Evolutionary conservation across 805 yeast genomes (phyloP).

Genomic region (Alloascoidea africana): DNA sequence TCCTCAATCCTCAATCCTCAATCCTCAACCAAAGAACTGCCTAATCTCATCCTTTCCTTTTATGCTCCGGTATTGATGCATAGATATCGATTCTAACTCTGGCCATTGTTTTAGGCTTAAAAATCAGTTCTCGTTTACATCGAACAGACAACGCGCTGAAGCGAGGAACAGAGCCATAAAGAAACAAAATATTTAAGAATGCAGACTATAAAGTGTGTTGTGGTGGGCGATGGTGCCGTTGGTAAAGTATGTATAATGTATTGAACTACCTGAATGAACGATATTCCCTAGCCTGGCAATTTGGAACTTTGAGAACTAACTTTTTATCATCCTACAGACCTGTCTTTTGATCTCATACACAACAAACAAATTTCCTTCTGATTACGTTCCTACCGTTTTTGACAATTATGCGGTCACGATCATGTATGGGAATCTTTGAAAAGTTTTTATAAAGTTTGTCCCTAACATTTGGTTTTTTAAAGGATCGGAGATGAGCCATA

Average conservation of each 20-base stretch:
- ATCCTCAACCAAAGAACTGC: too few relatives aligned
- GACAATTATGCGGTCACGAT: constrained; percentile 92
- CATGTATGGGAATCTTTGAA: constrained; percentile 23
- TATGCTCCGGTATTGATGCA: too few relatives aligned
- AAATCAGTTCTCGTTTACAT: too few relatives aligned
- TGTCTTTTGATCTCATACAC: constrained; percentile 93
- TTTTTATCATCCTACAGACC: constrained; percentile 28
- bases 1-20: too few relatives aligned
- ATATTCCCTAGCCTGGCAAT: too few relatives aligned
- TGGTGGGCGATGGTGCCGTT: constrained; percentile 99
- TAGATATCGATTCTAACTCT: too few relatives aligned
- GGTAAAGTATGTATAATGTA: constrained; percentile 43
- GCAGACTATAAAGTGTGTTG: constrained; percentile 68
- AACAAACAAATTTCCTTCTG: constrained; percentile 93
- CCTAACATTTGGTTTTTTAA: neutral
- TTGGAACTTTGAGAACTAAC: too few relatives aligned
- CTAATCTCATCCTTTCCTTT: too few relatives aligned
- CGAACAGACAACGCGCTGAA: too few relatives aligned
- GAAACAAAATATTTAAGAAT: too few relatives aligned
- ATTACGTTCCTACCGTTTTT: constrained; percentile 96
- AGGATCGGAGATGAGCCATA: constrained; percentile 94
- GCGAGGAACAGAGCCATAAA: too few relatives aligned
- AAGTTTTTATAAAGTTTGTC: neutral
- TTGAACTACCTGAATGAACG: neutral
- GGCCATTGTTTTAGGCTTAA: too few relatives aligned